A percentile compares a stretch with the other conserved stretches of the same genome.
Evolutionary conservation across 495 filamentous ascomycete genomes (phyloP).

Genomic region (Neurospora sp.): DNA sequence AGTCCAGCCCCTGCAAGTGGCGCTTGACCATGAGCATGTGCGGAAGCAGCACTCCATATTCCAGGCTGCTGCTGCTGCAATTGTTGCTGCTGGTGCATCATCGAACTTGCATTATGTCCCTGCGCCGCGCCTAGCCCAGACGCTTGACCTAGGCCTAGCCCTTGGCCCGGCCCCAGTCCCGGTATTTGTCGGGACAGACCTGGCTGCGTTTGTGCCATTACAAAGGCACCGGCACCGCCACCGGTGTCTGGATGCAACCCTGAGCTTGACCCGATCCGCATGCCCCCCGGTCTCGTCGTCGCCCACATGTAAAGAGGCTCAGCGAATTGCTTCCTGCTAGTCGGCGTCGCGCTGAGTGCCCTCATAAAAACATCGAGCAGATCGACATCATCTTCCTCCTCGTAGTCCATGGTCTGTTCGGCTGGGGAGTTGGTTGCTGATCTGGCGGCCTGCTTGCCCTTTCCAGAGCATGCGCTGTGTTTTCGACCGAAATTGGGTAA

Average conservation of each 20-base stretch:
- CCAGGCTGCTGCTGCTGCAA: neutral
- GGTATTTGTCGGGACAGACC: neutral
- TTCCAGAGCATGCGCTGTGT: neutral
- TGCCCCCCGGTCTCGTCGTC: conserved; percentile 5
- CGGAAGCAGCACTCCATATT: neutral
- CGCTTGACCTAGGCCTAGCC: neutral
- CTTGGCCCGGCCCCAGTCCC: neutral
- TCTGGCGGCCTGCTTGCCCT: conserved; percentile 5
- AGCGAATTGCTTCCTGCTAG: conserved; percentile 11
- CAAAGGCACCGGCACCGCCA: neutral
- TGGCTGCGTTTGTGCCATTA: neutral
- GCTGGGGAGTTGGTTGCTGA: neutral
- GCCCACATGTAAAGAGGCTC: conserved; percentile 8
- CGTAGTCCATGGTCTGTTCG: conserved; percentile 5
- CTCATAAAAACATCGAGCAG: conserved; percentile 12
- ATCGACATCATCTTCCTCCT: conserved; percentile 1
- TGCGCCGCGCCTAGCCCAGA: neutral
- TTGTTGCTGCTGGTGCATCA: neutral
- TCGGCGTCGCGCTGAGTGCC: conserved; percentile 9
- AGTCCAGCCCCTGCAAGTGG: neutral
- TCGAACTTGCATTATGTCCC: neutral
- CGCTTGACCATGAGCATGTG: neutral
- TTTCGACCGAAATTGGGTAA: neutral
- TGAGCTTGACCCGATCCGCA: conserved; percentile 2
- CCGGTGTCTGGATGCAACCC: neutral